Percentiles rank a stretch among this genome's conserved stretches.
phyloP scores from a whole-genome alignment of 2,329 filamentous ascomycete species.

The Pleomassaria siparia region DNA sequence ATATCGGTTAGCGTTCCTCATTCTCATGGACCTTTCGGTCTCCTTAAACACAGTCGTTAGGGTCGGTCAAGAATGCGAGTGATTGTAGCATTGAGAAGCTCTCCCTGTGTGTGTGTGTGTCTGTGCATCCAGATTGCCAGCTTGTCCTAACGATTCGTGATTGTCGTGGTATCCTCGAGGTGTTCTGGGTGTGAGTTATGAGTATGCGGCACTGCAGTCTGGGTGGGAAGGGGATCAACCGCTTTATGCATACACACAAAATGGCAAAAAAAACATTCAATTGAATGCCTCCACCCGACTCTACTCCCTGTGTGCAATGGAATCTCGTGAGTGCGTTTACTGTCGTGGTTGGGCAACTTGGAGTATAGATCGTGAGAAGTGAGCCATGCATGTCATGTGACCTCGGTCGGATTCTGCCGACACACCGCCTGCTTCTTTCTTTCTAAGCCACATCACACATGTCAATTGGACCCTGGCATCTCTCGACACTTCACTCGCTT shows the following conservation, averaged over 20 bases:
- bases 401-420: slow-evolving; percentile 14
- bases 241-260: slow-evolving; percentile 11
- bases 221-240: neutral
- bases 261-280: slow-evolving; percentile 23
- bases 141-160: neutral
- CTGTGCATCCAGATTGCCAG: neutral
- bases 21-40: slow-evolving; percentile 23
- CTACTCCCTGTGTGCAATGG: neutral
- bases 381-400: slow-evolving; percentile 29
- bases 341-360: slow-evolving; percentile 9
- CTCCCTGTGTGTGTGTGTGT: neutral
- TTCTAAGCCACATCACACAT: slow-evolving; percentile 16
- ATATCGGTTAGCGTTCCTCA: slow-evolving; percentile 24
- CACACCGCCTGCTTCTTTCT: slow-evolving; percentile 31
- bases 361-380: slow-evolving; percentile 30
- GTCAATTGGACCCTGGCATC: slow-evolving; percentile 19
- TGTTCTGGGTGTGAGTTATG: neutral
- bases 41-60: slow-evolving; percentile 28
- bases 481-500: slow-evolving; percentile 1
- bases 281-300: neutral
- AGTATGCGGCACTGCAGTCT: neutral
- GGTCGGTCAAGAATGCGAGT: slow-evolving; percentile 25
- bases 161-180: neutral
- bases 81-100: slow-evolving; percentile 1
- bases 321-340: slow-evolving; percentile 2